These are phyloP conservation scores for Lobosporangium transversale DNA, from an alignment of 192 early-diverging fungal species.

Conservation along the genomic window DNA sequence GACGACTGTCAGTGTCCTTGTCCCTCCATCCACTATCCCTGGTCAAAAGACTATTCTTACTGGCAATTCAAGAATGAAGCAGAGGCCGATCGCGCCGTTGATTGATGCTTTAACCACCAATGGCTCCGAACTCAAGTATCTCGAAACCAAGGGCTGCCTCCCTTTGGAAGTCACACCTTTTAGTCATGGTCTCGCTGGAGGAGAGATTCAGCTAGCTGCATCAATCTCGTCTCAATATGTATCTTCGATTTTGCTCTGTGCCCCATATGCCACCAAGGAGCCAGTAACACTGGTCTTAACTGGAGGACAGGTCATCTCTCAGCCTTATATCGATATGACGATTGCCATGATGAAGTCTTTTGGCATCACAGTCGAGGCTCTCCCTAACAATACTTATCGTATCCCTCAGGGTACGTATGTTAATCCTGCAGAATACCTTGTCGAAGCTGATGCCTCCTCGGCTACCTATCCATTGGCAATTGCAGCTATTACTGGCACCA, in stretches of 20 bases:
- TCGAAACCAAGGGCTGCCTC: conserved; percentile 84
- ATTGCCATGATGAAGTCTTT: conserved; percentile 98
- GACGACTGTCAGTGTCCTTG: conserved; percentile 84
- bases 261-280: conserved; percentile 85
- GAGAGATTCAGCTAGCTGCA: conserved; percentile 88
- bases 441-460: conserved; percentile 97
- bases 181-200: conserved; percentile 80
- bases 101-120: conserved; percentile 86
- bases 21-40: conserved; percentile 55
- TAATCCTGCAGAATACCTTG: conserved; percentile 85
- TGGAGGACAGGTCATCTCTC: conserved; percentile 94
- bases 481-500: conserved; percentile 93
- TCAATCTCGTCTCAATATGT: conserved; percentile 98
- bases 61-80: conserved; percentile 98
- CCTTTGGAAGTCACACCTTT: conserved; percentile 86
- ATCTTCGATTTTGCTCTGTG: conserved; percentile 94
- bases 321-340: conserved; percentile 99
- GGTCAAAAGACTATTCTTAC: conserved; percentile 75
- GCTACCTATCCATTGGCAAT: conserved; percentile 97
- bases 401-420: conserved; percentile 82
- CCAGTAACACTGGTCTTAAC: conserved; percentile 84
- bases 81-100: conserved; percentile 91
- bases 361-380: conserved; percentile 80
- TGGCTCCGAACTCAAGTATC: conserved; percentile 80
- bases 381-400: conserved; percentile 82